Percentiles rank a stretch among this genome's conserved stretches.
Conservation (phyloP, 257 asterid species). For the Ilex asprella region DNA sequence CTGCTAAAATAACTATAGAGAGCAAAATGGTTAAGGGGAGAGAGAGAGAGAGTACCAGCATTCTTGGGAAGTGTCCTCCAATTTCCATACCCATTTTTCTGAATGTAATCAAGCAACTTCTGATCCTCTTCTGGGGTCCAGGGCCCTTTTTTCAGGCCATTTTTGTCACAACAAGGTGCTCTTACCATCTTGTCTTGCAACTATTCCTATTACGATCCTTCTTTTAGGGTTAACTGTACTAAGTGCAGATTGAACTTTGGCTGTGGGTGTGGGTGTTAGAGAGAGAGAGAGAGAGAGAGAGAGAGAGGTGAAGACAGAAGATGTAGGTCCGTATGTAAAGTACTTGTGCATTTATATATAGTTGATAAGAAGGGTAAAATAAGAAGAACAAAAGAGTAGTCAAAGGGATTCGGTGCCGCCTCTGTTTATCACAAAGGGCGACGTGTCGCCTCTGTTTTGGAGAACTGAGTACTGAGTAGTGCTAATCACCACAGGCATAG, state of each 20-base stretch:
- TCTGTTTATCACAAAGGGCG: slow-evolving; percentile 46
- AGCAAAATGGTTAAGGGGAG: neutral
- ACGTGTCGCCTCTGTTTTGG: slow-evolving; percentile 57
- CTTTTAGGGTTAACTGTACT: neutral
- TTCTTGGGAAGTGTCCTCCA: slow-evolving; percentile 82
- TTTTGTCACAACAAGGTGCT: slow-evolving; percentile 76
- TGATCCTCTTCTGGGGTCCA: slow-evolving; percentile 88
- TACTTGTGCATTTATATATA: slow-evolving; percentile 7
- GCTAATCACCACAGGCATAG: no score
- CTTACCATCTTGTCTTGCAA: slow-evolving; percentile 43
- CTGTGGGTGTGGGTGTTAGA: slow-evolving; percentile 10
- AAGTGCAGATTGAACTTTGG: slow-evolving; percentile 13
- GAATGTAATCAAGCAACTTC: slow-evolving; percentile 56
- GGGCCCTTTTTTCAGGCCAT: slow-evolving; percentile 81
- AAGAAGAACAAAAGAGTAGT: slow-evolving; percentile 4
- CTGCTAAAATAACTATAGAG: neutral
- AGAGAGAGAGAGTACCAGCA: slow-evolving; percentile 41
- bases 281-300: slow-evolving; percentile 3
- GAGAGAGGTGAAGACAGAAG: neutral
- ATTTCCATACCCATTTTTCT: slow-evolving; percentile 61
- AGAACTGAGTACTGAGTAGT: slow-evolving; percentile 9
- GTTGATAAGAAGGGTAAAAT: neutral
- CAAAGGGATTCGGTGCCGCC: slow-evolving; percentile 64
- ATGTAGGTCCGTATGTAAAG: slow-evolving; percentile 11
- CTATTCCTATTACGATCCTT: no score